These are phyloP conservation scores for Colletotrichum gloeosporioides DNA, from an alignment of 2,329 filamentous ascomycete species.

Conservation along the genomic window DNA sequence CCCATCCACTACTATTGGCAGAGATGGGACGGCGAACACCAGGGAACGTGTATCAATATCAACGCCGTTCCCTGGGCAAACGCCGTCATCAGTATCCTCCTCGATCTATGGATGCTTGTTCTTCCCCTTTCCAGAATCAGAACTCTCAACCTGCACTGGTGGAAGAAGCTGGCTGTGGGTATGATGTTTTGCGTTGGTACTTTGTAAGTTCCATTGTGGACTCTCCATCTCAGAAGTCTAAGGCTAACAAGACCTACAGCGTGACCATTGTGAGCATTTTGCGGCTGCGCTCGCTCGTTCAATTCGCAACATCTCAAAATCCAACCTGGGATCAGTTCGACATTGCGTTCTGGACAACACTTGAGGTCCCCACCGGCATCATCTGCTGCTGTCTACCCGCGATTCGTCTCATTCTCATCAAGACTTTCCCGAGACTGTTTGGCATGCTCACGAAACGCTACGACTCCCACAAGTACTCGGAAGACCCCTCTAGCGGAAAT, in stretches of 20 bases:
- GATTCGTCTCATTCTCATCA: conserved; percentile 18
- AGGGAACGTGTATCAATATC: conserved; percentile 45
- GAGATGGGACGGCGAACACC: conserved; percentile 43
- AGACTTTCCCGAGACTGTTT: conserved; percentile 1
- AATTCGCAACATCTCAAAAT: conserved; percentile 30
- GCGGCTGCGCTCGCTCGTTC: conserved; percentile 31
- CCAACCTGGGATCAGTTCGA: conserved; percentile 33
- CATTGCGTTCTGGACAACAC: conserved; percentile 24
- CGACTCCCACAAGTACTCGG: not conserved
- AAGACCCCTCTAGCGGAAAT: not conserved
- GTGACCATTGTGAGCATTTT: conserved; percentile 36
- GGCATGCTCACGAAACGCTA: conserved; percentile 5
- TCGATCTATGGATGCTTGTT: conserved; percentile 48
- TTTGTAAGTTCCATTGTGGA: conserved; percentile 33
- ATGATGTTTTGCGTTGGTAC: conserved; percentile 50
- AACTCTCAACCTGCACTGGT: conserved; percentile 37
- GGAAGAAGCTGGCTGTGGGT: conserved; percentile 46
- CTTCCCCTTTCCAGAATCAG: conserved; percentile 44
- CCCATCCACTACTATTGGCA: conserved; percentile 46
- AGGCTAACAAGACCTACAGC: conserved; percentile 16
- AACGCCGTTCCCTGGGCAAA: conserved; percentile 46
- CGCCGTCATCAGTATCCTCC: conserved; percentile 43
- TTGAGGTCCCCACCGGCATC: conserved; percentile 15
- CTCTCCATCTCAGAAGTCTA: not conserved
- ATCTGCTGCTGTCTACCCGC: conserved; percentile 15